These are phyloP conservation scores for Acorus gramineus DNA, from an alignment of 106 monocot genomes.

Conservation along the genomic window DNA sequence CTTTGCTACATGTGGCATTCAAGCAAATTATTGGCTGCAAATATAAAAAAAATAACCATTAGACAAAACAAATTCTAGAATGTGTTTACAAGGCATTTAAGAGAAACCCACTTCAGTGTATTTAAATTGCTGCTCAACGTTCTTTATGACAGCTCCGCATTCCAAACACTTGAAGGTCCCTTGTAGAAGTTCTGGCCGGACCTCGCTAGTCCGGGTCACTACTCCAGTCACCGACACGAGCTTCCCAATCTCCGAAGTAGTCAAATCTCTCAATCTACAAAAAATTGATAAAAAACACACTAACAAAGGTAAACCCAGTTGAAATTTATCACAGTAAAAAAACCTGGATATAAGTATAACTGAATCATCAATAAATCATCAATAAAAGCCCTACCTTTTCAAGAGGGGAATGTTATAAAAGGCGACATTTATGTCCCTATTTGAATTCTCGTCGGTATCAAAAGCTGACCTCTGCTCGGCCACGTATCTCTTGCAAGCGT, in stretches of 20 bases:
- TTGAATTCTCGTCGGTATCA: constrained; percentile 62
- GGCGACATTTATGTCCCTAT: constrained; percentile 70
- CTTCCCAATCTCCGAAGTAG: constrained; percentile 86
- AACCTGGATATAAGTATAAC: no score
- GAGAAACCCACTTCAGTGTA: constrained; percentile 65
- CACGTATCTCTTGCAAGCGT: constrained; percentile 83
- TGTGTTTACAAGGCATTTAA: no score
- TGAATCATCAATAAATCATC: no score
- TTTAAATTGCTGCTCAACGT: constrained; percentile 95
- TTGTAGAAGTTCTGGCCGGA: constrained; percentile 89
- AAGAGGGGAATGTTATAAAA: constrained; percentile 91
- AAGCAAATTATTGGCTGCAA: constrained; percentile 85
- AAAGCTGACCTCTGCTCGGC: constrained; percentile 45
- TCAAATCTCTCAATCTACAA: constrained; percentile 74
- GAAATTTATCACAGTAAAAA: background rate
- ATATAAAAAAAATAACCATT: background rate
- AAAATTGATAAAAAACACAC: background rate
- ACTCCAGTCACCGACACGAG: constrained; percentile 95
- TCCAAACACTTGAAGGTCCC: constrained; percentile 92
- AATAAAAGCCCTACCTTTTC: constrained; percentile 42
- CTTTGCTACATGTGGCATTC: constrained; percentile 78
- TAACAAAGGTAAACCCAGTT: background rate
- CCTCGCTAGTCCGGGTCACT: constrained; percentile 94
- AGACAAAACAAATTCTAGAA: background rate
- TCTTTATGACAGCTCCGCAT: constrained; percentile 59